Evolutionary conservation across 108 stramenopile species (phyloP).

Genomic region (Fistulifera pelliculosa): DNA sequence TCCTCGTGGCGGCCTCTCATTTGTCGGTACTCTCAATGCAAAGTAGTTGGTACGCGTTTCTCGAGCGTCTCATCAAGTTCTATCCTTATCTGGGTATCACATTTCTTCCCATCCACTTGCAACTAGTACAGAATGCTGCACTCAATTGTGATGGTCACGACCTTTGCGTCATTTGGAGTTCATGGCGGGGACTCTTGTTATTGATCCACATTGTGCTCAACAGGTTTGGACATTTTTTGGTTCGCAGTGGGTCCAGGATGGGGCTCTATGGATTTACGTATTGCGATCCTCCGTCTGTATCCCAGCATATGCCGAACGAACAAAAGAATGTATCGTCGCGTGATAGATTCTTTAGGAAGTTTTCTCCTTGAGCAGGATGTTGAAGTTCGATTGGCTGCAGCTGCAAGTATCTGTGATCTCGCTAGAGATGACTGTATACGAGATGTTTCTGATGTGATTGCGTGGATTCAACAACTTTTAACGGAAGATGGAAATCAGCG

Average conservation of each 20-base stretch:
- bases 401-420: conserved; percentile 54
- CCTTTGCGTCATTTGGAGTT: conserved; percentile 24
- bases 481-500: conserved; percentile 26
- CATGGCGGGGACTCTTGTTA: conserved; percentile 28
- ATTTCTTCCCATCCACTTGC: conserved; percentile 25
- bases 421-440: conserved; percentile 54
- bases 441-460: conserved; percentile 47
- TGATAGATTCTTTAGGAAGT: conserved; percentile 44
- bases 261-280: conserved; percentile 33
- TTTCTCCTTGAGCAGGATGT: conserved; percentile 17
- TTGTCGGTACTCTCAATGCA: neutral
- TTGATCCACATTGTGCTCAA: conserved; percentile 59
- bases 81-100: conserved; percentile 44
- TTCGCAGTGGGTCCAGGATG: conserved; percentile 21
- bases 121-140: conserved; percentile 23
- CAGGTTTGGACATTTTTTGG: conserved; percentile 55
- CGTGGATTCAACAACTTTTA: conserved; percentile 27
- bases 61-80: conserved; percentile 10
- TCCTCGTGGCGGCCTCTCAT: conserved; percentile 1
- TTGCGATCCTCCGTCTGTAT: conserved; percentile 40
- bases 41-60: conserved; percentile 7
- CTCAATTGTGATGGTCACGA: conserved; percentile 10
- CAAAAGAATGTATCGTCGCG: conserved; percentile 51
- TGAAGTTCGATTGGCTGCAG: conserved; percentile 51
- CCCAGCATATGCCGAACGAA: conserved; percentile 52